Evolutionary conservation across 768 basidiomycete species (phyloP).

Genomic region (Cytidiella melzeri): DNA sequence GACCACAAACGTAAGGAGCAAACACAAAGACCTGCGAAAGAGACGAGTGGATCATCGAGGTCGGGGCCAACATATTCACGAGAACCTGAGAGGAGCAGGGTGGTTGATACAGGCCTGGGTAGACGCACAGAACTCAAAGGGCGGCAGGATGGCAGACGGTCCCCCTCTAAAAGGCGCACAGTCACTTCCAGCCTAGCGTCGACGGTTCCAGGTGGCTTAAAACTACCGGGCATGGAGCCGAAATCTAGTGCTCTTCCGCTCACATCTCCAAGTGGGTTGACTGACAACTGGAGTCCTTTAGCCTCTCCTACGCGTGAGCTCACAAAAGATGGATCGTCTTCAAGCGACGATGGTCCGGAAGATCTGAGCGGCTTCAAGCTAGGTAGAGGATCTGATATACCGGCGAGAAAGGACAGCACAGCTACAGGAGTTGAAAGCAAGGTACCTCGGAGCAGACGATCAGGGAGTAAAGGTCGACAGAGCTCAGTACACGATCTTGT

Average conservation of each 20-base stretch:
- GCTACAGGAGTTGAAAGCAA: slow-evolving; percentile 6
- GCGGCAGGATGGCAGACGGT: background rate
- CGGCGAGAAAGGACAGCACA: background rate
- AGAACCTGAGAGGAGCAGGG: too few species aligned
- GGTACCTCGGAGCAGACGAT: slow-evolving; percentile 10
- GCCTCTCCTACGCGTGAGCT: slow-evolving; percentile 13
- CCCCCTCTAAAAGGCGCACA: slow-evolving; percentile 4
- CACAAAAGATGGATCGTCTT: slow-evolving; percentile 35
- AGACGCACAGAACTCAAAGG: background rate
- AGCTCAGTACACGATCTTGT: slow-evolving; percentile 82
- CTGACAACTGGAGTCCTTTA: slow-evolving; percentile 46
- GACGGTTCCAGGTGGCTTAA: slow-evolving; percentile 1
- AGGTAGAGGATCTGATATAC: slow-evolving; percentile 13
- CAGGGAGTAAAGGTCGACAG: slow-evolving; percentile 49
- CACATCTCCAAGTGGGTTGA: slow-evolving; percentile 23
- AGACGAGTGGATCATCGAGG: too few species aligned
- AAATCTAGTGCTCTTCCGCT: slow-evolving; percentile 5
- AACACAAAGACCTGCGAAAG: too few species aligned
- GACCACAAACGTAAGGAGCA: too few species aligned
- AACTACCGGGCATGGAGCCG: slow-evolving; percentile 14
- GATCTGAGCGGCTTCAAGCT: slow-evolving; percentile 30
- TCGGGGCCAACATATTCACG: too few species aligned
- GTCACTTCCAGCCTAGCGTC: background rate
- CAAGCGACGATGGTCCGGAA: slow-evolving; percentile 53
- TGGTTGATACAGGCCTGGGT: background rate